Conservation (phyloP, 1,139 yeast species). For the Pichia inconspicua region DNA sequence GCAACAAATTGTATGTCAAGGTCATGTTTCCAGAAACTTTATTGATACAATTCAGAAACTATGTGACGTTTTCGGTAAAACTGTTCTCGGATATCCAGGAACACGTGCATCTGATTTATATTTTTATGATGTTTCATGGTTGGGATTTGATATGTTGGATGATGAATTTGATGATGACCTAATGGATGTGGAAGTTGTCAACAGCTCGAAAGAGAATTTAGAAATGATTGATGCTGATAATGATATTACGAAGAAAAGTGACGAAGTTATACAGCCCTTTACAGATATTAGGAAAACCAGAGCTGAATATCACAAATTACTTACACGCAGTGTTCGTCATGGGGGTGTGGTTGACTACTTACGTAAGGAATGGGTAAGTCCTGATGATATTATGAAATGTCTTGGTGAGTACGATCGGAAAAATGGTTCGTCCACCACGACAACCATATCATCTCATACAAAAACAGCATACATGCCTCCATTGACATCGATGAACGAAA, state of each 20-base stretch:
- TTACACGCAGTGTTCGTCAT: constrained; percentile 18
- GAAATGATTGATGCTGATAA: background rate
- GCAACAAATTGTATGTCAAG: constrained; percentile 60
- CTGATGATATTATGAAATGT: constrained; percentile 19
- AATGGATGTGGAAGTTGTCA: background rate
- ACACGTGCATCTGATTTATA: constrained; percentile 44
- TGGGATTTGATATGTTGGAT: constrained; percentile 37
- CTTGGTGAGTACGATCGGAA: constrained; percentile 2
- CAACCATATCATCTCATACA: constrained; percentile 36
- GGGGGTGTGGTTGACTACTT: constrained; percentile 25
- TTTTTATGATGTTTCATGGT: constrained; percentile 68
- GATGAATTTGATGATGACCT: constrained; percentile 15
- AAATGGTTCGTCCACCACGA: constrained; percentile 4
- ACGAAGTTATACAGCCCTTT: background rate
- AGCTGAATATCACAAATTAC: constrained; percentile 15
- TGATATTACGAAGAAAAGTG: background rate
- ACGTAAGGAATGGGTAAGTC: constrained; percentile 23
- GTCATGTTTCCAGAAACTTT: constrained; percentile 45
- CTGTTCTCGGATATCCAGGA: constrained; percentile 31
- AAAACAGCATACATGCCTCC: constrained; percentile 28
- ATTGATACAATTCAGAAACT: constrained; percentile 31
- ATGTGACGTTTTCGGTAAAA: constrained; percentile 31
- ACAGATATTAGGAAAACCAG: constrained; percentile 17
- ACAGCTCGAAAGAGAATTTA: background rate
- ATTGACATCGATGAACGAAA: constrained; percentile 13